Base-by-base conservation (phyloP, 768 basidiomycete genomes). In the Suillus sp. region DNA sequence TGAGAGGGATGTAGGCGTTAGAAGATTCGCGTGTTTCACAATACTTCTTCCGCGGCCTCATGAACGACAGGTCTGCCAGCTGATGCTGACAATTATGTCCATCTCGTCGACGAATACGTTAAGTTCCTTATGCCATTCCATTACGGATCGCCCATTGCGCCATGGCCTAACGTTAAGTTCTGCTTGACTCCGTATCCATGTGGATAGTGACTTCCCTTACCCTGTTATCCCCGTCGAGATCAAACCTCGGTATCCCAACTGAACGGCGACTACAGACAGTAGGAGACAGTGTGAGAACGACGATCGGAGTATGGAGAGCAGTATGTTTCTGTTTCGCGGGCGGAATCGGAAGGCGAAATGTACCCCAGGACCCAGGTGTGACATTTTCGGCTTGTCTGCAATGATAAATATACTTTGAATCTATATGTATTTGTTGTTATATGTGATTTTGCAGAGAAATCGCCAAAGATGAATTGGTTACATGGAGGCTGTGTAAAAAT, bases 401-500 rank as follows among this genome's bases (percentile, higher is more conserved):
- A 27, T 1, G 25, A 48, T 27, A 27, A 3, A 25, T 48, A 6
- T 47, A 22, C 14, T 47, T 47, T 25, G 22, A 22, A 14, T 47
- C 10, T 22, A n/a, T 18, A n/a, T n/a, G n/a, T n/a, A n/a, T n/a
- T n/a, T n/a, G n/a, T n/a, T 47, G 6, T 47, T n/a, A 4, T 8
- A 9, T 10, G 3, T 45, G 18, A 43, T 43, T n/a, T n/a, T 43
- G 20, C 10, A 43, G 43, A 43, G 9, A 43, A 10, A n/a, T n/a
- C n/a, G 6, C 22, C n/a, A 13, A 14, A 43, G 22, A 7, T 47
- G 45, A 47, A 14, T 2, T n/a, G n/a, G 8, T 43, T 43, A 8
- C 42, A 6, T 18, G 40, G 11, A 47, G 1, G 48, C 4, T 27
- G 3, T 16, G 37, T 56, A 68, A 71, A 67, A 75, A 71, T 66